A percentile compares a stretch with the other conserved stretches of the same genome.
Conservation (phyloP, 2,329 filamentous ascomycete genomes). For the Cytospora paraplurivora region DNA sequence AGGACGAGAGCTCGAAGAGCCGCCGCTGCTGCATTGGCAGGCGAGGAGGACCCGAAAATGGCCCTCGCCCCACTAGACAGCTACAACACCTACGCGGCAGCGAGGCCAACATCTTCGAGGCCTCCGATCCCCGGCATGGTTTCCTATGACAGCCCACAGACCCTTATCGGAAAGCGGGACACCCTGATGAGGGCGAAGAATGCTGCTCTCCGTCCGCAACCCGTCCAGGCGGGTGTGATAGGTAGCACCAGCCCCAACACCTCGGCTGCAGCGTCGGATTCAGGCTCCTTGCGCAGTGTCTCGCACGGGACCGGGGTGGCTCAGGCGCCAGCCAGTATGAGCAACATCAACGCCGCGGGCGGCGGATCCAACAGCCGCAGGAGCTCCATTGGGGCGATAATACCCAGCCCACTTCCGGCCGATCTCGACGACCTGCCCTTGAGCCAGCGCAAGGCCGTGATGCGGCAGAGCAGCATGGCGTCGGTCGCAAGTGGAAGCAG, state of each 20-base stretch:
- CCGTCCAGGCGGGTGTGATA: constrained; percentile 5
- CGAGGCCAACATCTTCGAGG: constrained; percentile 30
- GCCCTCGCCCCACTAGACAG: constrained; percentile 30
- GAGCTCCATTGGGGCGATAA: constrained; percentile 2
- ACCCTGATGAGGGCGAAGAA: constrained; percentile 53
- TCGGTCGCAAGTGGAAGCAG: constrained; percentile 28
- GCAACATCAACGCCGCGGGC: constrained; percentile 22
- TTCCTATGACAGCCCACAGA: constrained; percentile 56
- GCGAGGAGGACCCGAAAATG: constrained; percentile 28
- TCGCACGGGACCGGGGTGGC: constrained; percentile 5
- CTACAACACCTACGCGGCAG: constrained; percentile 3
- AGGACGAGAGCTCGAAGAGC: constrained; percentile 30
- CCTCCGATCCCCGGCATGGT: constrained; percentile 48
- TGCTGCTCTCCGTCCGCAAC: constrained; percentile 33
- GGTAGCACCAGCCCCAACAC: constrained; percentile 7
- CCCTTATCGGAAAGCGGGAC: constrained; percentile 58
- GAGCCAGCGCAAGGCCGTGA: constrained; percentile 64
- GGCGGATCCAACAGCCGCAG: constrained; percentile 16
- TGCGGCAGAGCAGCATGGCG: constrained; percentile 54
- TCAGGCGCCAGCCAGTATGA: constrained; percentile 9
- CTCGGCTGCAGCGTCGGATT: constrained; percentile 43
- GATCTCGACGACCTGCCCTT: constrained; percentile 69
- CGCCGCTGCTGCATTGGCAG: constrained; percentile 23
- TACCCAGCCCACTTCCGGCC: neutral
- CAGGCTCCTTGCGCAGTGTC: constrained; percentile 43